Evolutionary conservation across 2,329 filamentous ascomycete genomes (phyloP).

Genomic region (Penicillium sp.): DNA sequence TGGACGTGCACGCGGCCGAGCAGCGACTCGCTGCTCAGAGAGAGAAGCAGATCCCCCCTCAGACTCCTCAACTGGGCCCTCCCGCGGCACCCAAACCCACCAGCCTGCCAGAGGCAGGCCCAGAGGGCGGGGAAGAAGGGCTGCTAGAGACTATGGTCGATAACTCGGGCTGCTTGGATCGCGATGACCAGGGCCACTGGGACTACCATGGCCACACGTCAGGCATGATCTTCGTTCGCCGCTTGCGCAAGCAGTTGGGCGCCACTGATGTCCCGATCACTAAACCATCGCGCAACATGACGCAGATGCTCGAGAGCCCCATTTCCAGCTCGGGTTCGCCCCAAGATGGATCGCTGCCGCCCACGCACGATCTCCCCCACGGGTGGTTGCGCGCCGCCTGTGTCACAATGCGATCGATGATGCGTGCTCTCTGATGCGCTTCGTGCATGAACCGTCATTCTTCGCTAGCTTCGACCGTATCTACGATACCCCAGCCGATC

Average conservation of each 20-base stretch:
- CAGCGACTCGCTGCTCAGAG: constrained; percentile 55
- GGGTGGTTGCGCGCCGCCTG: constrained; percentile 55
- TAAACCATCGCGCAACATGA: constrained; percentile 47
- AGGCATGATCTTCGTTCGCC: constrained; percentile 80
- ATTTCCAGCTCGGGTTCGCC: constrained; percentile 64
- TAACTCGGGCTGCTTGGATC: constrained; percentile 82
- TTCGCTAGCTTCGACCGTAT: constrained; percentile 73
- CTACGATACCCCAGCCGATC: constrained; percentile 67
- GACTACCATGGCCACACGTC: constrained; percentile 95
- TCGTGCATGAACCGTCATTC: constrained; percentile 80
- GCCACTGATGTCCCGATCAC: constrained; percentile 54
- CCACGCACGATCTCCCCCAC: constrained; percentile 65
- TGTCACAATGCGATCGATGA: constrained; percentile 62
- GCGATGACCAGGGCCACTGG: constrained; percentile 88
- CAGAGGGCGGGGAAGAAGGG: constrained; percentile 59
- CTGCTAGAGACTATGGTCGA: constrained; percentile 93
- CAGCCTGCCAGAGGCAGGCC: constrained; percentile 27
- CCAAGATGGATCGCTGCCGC: constrained; percentile 53
- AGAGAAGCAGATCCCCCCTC: constrained; percentile 21
- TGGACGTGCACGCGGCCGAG: constrained; percentile 74
- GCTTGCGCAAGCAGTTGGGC: constrained; percentile 84
- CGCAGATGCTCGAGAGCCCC: constrained; percentile 67
- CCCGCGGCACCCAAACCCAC: constrained; percentile 18
- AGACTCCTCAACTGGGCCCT: not conserved
- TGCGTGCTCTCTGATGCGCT: constrained; percentile 63